A percentile compares a stretch with the other conserved stretches of the same genome.
These are phyloP conservation scores for Populus davidiana DNA, from an alignment of 345 rosid genomes.

Conservation along the genomic window DNA sequence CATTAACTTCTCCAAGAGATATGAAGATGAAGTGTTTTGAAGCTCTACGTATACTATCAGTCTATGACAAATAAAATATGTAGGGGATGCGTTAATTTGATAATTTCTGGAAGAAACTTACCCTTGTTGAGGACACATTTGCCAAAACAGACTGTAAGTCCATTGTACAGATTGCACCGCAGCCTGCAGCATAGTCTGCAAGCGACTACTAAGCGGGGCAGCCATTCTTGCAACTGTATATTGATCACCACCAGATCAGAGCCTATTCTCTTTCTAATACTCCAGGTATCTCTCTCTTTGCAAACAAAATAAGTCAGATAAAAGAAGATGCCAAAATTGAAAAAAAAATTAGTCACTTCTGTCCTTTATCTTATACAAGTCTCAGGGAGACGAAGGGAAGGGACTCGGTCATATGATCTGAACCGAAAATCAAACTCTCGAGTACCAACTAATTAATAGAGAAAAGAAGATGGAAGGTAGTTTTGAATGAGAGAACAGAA, in stretches of 20 bases:
- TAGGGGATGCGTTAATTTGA: not conserved
- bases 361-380: not conserved
- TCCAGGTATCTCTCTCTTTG: not conserved
- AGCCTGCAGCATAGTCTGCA: constrained; percentile 67
- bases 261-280: not conserved
- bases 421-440: constrained; percentile 29
- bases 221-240: constrained; percentile 30
- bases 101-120: constrained; percentile 17
- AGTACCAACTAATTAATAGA: not conserved
- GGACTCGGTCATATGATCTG: constrained; percentile 2
- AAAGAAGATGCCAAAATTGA: not conserved
- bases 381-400: constrained; percentile 6
- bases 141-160: constrained; percentile 97
- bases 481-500: not conserved
- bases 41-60: not conserved
- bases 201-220: constrained; percentile 50
- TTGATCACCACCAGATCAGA: not conserved
- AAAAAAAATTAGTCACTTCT: not conserved
- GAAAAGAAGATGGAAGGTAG: constrained; percentile 11
- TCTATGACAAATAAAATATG: not conserved
- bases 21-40: not conserved
- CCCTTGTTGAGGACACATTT: constrained; percentile 92
- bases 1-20: not conserved
- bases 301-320: not conserved
- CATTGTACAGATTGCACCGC: constrained; percentile 90